phyloP scores from a whole-genome alignment of 2,329 filamentous ascomycete genomes.

The Aspergillus sp. region DNA sequence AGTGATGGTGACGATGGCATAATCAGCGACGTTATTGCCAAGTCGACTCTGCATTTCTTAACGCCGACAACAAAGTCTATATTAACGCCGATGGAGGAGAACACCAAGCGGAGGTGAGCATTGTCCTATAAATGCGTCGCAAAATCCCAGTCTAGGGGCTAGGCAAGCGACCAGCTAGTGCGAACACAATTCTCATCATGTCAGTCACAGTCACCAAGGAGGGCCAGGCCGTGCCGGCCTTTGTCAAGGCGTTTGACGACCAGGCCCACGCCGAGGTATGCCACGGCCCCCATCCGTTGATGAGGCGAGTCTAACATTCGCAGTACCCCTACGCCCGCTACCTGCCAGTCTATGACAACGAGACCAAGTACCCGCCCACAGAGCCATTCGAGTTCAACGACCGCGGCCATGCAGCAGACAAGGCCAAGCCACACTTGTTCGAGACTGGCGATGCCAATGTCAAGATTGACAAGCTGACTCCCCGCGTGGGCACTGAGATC shows the following conservation, averaged over 20 bases:
- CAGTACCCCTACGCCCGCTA: slow-evolving; percentile 12
- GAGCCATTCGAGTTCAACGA: slow-evolving; percentile 32
- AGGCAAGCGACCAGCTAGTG: background rate
- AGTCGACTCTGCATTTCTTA: background rate
- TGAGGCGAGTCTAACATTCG: background rate
- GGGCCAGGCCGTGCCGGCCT: background rate
- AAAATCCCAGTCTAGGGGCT: background rate
- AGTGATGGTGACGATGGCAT: slow-evolving; percentile 9
- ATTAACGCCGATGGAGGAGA: background rate
- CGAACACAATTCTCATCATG: background rate
- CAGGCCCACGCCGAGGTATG: slow-evolving; percentile 7
- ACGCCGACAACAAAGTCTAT: background rate
- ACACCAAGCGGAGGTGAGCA: background rate
- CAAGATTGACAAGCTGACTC: slow-evolving; percentile 22
- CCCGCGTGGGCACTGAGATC: slow-evolving; percentile 54
- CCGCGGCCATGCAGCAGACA: slow-evolving; percentile 45
- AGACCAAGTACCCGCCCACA: slow-evolving; percentile 3
- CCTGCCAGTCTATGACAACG: slow-evolving; percentile 12
- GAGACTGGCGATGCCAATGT: slow-evolving; percentile 3
- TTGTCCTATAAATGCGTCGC: background rate
- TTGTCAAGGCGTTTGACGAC: slow-evolving; percentile 10
- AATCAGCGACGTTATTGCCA: slow-evolving; percentile 13
- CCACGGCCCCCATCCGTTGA: too few species aligned
- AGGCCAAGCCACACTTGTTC: slow-evolving; percentile 35
- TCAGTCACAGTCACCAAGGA: slow-evolving; percentile 6